Conservation (phyloP, 2,329 filamentous ascomycete genomes). For the Hypoxylon sp. region DNA sequence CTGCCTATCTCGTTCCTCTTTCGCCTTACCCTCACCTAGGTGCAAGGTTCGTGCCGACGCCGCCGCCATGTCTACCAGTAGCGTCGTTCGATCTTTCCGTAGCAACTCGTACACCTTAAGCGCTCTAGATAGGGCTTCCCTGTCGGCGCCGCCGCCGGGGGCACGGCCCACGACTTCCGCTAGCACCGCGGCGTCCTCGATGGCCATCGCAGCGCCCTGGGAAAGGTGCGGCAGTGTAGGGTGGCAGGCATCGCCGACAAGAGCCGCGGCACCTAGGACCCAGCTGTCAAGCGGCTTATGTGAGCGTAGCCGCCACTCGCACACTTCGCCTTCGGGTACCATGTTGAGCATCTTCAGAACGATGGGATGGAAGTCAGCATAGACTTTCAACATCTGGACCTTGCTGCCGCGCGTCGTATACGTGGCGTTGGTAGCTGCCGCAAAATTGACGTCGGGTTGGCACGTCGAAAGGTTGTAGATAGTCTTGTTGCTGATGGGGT, state of each 20-base stretch:
- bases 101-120: constrained; percentile 70
- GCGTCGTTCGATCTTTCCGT: constrained; percentile 68
- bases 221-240: constrained; percentile 77
- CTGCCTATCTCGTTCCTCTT: constrained; percentile 71
- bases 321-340: constrained; percentile 74
- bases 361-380: constrained; percentile 71
- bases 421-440: constrained; percentile 69
- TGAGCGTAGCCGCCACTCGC: constrained; percentile 75
- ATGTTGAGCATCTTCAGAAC: constrained; percentile 72
- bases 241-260: constrained; percentile 77
- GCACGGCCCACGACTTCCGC: constrained; percentile 65
- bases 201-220: constrained; percentile 77
- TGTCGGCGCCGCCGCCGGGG: constrained; percentile 53
- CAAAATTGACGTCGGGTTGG: constrained; percentile 74
- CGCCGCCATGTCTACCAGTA: constrained; percentile 68
- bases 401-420: constrained; percentile 77
- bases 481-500: constrained; percentile 77
- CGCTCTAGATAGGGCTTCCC: constrained; percentile 62
- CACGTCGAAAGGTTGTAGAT: constrained; percentile 76
- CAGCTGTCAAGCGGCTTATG: constrained; percentile 71
- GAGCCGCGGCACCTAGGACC: constrained; percentile 69
- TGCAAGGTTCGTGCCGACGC: constrained; percentile 69
- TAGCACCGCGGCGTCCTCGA: constrained; percentile 76
- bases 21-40: constrained; percentile 70
- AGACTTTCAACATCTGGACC: constrained; percentile 72